These are phyloP conservation scores for Penicillium parvum DNA, from an alignment of 495 filamentous ascomycete genomes.

Conservation along the genomic window DNA sequence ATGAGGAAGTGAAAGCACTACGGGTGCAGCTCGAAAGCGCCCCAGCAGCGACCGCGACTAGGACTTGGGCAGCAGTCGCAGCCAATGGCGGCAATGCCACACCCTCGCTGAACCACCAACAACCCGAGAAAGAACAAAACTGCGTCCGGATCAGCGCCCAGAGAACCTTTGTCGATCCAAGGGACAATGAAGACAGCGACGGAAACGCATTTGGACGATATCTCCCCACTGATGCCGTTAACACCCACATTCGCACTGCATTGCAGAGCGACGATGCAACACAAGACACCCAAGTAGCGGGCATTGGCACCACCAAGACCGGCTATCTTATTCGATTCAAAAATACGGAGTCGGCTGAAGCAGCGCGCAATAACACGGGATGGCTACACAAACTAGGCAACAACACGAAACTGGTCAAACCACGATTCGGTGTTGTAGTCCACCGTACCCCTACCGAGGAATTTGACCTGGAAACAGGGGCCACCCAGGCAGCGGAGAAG, in stretches of 20 bases:
- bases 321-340: slow-evolving; percentile 23
- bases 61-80: slow-evolving; percentile 5
- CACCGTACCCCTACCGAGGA: slow-evolving; percentile 23
- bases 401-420: neutral
- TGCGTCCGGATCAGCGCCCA: neutral
- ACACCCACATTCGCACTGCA: slow-evolving; percentile 14
- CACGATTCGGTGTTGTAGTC: slow-evolving; percentile 13
- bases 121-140: slow-evolving; percentile 2
- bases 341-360: slow-evolving; percentile 13
- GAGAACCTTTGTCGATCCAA: neutral
- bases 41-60: slow-evolving; percentile 4
- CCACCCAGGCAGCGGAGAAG: slow-evolving; percentile 12
- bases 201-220: slow-evolving; percentile 11
- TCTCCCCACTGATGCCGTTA: slow-evolving; percentile 11
- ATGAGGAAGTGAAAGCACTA: slow-evolving; percentile 14
- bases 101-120: slow-evolving; percentile 4
- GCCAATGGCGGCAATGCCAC: neutral
- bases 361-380: slow-evolving; percentile 10
- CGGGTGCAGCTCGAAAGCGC: slow-evolving; percentile 5
- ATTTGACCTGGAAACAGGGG: slow-evolving; percentile 12
- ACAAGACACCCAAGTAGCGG: slow-evolving; percentile 16
- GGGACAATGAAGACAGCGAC: slow-evolving; percentile 2
- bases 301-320: slow-evolving; percentile 18
- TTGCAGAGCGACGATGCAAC: slow-evolving; percentile 10
- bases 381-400: slow-evolving; percentile 6